Percentiles rank a stretch among this genome's conserved stretches.
phyloP scores from a whole-genome alignment of 78 protist genomes.

The Dictyostelium capitatum region DNA sequence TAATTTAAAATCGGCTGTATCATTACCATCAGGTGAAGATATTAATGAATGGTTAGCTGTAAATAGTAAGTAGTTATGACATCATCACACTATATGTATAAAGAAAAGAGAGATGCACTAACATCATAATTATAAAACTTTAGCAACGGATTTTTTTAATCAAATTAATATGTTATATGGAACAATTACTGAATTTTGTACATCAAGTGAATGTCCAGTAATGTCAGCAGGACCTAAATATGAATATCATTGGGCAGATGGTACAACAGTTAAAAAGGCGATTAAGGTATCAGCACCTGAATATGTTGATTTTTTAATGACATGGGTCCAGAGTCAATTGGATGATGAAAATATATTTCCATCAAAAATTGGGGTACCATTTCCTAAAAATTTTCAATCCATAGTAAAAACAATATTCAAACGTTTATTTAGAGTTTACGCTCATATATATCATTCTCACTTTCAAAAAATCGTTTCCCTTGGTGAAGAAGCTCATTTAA shows the following conservation, averaged over 20 bases:
- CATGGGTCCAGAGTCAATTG: constrained; percentile 97
- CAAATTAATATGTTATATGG: constrained; percentile 98
- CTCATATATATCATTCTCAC: constrained; percentile 97
- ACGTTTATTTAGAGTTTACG: constrained; percentile 97
- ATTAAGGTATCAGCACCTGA: constrained; percentile 95
- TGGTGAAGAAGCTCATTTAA: constrained; percentile 95
- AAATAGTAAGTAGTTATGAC: constrained; percentile 81
- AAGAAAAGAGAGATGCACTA: no score
- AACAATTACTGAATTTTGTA: constrained; percentile 98
- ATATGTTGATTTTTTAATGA: constrained; percentile 97
- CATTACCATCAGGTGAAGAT: constrained; percentile 98
- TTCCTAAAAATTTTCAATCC: constrained; percentile 94
- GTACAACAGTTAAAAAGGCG: constrained; percentile 93
- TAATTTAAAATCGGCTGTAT: constrained; percentile 91
- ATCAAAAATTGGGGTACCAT: constrained; percentile 90
- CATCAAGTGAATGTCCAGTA: constrained; percentile 92
- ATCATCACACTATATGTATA: no score
- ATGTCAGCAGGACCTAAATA: constrained; percentile 97
- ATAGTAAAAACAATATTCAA: constrained; percentile 93
- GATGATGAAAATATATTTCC: constrained; percentile 97
- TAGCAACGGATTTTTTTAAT: constrained; percentile 98
- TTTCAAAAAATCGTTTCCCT: constrained; percentile 86
- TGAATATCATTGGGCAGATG: constrained; percentile 98
- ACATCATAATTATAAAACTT: no score
- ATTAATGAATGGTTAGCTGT: constrained; percentile 98